These are phyloP conservation scores for Plasmodium billcollinsi DNA, from an alignment of 169 alveolate genomes.

Conservation along the genomic window DNA sequence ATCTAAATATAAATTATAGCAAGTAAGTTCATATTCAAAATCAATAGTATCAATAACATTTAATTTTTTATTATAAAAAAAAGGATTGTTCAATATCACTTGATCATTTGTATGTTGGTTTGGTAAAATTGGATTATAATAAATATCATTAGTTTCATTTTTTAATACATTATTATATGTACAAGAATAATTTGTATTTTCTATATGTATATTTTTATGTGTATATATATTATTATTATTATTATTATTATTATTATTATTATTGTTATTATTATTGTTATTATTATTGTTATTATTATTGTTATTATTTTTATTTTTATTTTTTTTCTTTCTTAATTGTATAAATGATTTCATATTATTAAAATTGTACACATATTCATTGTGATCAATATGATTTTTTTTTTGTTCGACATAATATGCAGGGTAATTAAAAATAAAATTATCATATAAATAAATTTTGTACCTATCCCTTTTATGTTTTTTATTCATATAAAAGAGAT, in stretches of 20 bases:
- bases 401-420: slow-evolving; percentile 17
- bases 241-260: too few species aligned
- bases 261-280: too few species aligned
- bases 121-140: too few species aligned
- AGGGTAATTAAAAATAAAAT: slow-evolving; percentile 45
- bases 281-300: too few species aligned
- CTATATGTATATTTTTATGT: too few species aligned
- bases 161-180: slow-evolving; percentile 1
- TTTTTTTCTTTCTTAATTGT: slow-evolving; percentile 4
- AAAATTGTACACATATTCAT: not conserved
- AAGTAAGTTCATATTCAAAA: slow-evolving; percentile 10
- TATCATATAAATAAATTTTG: slow-evolving; percentile 45
- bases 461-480: slow-evolving; percentile 48
- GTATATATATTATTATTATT: too few species aligned
- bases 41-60: not conserved
- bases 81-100: too few species aligned
- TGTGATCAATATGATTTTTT: not conserved
- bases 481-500: slow-evolving; percentile 31
- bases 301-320: not conserved
- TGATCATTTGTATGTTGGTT: too few species aligned
- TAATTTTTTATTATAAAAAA: not conserved
- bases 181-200: not conserved
- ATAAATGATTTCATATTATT: slow-evolving; percentile 16
- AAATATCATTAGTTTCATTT: not conserved
- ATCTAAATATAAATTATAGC: slow-evolving; percentile 49